These are phyloP conservation scores for Tulasnella calospora DNA, from an alignment of 768 basidiomycete species.

Conservation along the genomic window DNA sequence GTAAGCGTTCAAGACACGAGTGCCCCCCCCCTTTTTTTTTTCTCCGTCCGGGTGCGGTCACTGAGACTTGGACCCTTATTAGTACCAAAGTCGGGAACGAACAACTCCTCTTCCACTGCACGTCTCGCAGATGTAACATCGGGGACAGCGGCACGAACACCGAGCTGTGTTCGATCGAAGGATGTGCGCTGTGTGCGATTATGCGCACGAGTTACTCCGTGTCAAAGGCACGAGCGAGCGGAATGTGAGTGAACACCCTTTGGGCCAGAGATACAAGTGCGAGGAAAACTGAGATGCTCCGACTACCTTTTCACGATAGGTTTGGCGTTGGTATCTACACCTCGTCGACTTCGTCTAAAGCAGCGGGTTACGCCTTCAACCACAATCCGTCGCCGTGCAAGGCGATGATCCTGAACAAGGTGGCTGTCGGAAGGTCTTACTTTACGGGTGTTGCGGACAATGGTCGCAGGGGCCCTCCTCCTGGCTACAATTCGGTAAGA, in stretches of 20 bases:
- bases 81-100: background rate
- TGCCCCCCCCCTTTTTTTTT: background rate
- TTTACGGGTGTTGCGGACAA: constrained; percentile 1
- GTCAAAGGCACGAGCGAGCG: background rate
- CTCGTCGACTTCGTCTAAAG: constrained; percentile 8
- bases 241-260: background rate
- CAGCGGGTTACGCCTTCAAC: background rate
- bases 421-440: constrained; percentile 8
- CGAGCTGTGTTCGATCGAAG: background rate
- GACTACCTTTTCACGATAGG: background rate
- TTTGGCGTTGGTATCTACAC: constrained; percentile 1
- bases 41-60: background rate
- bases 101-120: constrained; percentile 4
- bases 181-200: constrained; percentile 8
- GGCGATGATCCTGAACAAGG: constrained; percentile 8
- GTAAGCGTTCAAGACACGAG: background rate
- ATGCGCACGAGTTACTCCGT: constrained; percentile 10
- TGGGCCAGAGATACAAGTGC: background rate
- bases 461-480: background rate
- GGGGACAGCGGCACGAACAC: background rate
- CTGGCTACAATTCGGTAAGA: constrained; percentile 5
- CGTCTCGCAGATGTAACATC: constrained; percentile 2
- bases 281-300: background rate
- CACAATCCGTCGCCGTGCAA: background rate
- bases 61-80: background rate